These are phyloP conservation scores for Gossypium australe DNA, from an alignment of 345 rosid genomes.

Conservation along the genomic window DNA sequence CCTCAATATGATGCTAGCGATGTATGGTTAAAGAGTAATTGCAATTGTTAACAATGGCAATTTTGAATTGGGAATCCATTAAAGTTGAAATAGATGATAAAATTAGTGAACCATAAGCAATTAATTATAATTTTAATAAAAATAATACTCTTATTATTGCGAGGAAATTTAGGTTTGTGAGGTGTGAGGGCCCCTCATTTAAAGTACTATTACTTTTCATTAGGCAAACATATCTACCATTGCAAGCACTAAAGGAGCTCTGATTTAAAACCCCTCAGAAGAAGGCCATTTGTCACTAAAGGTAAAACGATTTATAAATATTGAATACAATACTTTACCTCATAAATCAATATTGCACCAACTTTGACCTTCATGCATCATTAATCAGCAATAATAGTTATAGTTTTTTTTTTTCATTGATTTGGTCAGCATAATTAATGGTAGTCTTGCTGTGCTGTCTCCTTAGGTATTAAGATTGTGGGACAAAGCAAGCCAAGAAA, in stretches of 20 bases:
- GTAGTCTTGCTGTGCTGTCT: not conserved
- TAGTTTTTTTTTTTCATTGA: not conserved
- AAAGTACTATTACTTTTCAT: constrained; percentile 24
- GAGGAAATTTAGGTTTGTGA: no score
- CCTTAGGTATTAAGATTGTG: not conserved
- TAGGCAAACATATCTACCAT: constrained; percentile 5
- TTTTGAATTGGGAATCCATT: no score
- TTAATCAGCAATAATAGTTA: not conserved
- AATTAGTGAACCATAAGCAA: not conserved
- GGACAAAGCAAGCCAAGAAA: not conserved
- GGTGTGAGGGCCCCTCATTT: not conserved
- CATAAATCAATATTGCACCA: constrained; percentile 1
- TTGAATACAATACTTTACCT: constrained; percentile 6
- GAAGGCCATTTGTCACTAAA: constrained; percentile 8
- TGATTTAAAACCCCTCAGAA: not conserved
- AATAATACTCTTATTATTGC: no score
- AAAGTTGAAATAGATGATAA: not conserved
- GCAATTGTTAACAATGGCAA: not conserved
- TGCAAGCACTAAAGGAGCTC: constrained; percentile 10
- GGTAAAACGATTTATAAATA: not conserved
- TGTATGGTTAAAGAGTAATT: not conserved
- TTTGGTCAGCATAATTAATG: constrained; percentile 8
- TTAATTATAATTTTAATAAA: no score
- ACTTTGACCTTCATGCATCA: constrained; percentile 6
- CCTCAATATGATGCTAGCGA: not conserved